A percentile compares a stretch with the other conserved stretches of the same genome.
phyloP scores from a whole-genome alignment of 148 eudicot species.

The Fallopia convolvulus region DNA sequence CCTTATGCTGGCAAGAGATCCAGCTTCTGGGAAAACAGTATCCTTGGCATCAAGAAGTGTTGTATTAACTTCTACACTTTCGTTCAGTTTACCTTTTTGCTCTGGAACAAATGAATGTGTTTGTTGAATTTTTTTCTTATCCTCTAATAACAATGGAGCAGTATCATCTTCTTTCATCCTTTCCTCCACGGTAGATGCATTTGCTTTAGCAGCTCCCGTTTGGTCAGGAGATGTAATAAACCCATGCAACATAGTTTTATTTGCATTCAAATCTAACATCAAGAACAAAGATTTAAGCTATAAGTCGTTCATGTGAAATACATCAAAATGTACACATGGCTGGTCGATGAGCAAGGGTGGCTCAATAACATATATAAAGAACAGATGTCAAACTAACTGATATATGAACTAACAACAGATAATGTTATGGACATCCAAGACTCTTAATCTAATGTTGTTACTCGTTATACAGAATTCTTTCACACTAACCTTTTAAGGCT shows the following conservation, averaged over 20 bases:
- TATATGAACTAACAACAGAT: not conserved
- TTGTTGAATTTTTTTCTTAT: not conserved
- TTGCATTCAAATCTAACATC: constrained; percentile 22
- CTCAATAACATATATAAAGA: not conserved
- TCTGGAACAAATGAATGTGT: not conserved
- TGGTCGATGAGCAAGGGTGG: not conserved
- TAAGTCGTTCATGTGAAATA: not conserved
- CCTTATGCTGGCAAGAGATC: constrained; percentile 5
- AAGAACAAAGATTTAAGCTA: not conserved
- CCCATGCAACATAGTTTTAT: constrained; percentile 16
- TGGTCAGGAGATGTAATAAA: constrained; percentile 23
- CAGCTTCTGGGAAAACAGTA: constrained; percentile 15
- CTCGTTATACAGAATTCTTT: not conserved
- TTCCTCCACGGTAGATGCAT: constrained; percentile 33
- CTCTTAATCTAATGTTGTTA: not conserved
- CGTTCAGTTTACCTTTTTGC: constrained; percentile 3
- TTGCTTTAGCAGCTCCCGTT: constrained; percentile 21
- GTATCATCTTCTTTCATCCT: constrained; percentile 24
- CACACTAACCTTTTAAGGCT: not conserved
- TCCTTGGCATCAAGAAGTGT: constrained; percentile 11
- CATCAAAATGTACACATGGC: not conserved
- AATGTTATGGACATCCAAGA: not conserved
- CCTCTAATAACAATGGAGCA: not conserved
- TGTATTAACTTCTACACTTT: constrained; percentile 10
- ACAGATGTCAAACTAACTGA: not conserved